Evolutionary conservation across 306 rosid species (phyloP), one percentile per base, ranked within the genome.

Genomic region (Prunus mira): DNA sequence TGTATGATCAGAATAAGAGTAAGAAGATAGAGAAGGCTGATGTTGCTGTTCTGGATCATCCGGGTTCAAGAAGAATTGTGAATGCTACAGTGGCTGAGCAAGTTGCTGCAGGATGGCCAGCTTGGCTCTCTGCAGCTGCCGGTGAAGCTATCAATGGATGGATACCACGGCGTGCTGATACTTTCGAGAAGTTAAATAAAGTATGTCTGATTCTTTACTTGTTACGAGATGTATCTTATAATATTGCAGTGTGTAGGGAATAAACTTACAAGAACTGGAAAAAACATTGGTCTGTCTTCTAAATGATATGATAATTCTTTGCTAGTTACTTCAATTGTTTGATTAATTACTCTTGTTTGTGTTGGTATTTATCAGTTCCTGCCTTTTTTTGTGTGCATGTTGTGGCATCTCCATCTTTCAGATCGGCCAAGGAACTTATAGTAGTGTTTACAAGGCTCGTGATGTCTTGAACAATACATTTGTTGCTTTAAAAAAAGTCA

Each of bases 371-470:
- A 13, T 34, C 66, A 34, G 25, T 63, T 19, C 65, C 67, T 76
- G 7, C 20, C 58, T 76, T 72, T 57, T 70, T 78, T 32, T 20
- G 20, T 60, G 50, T 70, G 38, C 71, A 64, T 77, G 54, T 67
- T 74, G 68, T 82, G 79, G 28, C 66, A 67, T 83, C 73, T 19
- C 66, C 66, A 61, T 69, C 38, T 24, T 88, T 88, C 92, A 94
- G 98, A 92, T 94, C 74, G 97, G 98, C 30, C 96, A 94, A 83
- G 98, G 98, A 78, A 94, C 98, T 52, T 94, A 94, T 80, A 94
- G 98, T 47, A 89, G 78, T 71, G 98, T 94, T 73, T 94, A 86
- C 83, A 94, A 92, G 88, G 98, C 98, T 64, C 95, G 85, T 5
- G 98, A 94, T 84, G 76, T 92, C 60, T 45, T 74, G 80, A 47